These are phyloP conservation scores for Moricandia arvensis DNA, from an alignment of 345 rosid species.

Conservation along the genomic window DNA sequence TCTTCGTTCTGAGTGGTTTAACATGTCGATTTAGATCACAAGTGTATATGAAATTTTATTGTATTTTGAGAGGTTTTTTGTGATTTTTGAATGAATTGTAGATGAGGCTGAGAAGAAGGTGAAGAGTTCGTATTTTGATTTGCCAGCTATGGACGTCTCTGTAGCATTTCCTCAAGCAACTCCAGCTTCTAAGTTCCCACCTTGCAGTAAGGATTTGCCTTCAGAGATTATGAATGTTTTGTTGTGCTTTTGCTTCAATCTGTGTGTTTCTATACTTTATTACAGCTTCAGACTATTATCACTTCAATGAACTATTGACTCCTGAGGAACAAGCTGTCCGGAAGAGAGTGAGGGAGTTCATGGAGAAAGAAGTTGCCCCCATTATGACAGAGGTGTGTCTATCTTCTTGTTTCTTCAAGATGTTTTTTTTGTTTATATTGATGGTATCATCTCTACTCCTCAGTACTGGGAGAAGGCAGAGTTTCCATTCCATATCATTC, in stretches of 20 bases:
- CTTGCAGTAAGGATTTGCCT: conserved; percentile 52
- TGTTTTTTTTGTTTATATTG: not conserved
- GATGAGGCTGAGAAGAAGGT: conserved; percentile 37
- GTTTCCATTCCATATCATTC: conserved; percentile 83
- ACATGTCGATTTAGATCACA: not conserved
- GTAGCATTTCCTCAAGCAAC: conserved; percentile 95
- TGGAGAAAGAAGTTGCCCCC: conserved; percentile 96
- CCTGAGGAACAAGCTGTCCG: conserved; percentile 69
- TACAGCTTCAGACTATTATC: conserved; percentile 85
- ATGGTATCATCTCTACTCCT: not conserved
- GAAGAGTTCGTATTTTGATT: conserved; percentile 57
- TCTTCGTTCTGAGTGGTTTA: not conserved
- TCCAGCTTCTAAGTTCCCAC: conserved; percentile 84
- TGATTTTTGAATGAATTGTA: conserved; percentile 11
- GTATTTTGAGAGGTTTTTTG: not conserved
- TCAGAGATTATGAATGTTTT: conserved; percentile 1
- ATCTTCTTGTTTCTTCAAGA: too few species aligned
- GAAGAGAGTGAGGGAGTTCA: conserved; percentile 66
- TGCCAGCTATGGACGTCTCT: conserved; percentile 71
- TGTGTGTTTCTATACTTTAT: not conserved
- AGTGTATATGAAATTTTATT: not conserved
- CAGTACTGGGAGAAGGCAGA: conserved; percentile 99
- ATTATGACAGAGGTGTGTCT: conserved; percentile 68
- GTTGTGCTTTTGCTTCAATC: not conserved
- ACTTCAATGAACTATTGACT: conserved; percentile 71